Evolutionary conservation across 768 basidiomycete genomes (phyloP), one percentile per base, ranked within the genome.

Genomic region (Lanmaoa rubissima): DNA sequence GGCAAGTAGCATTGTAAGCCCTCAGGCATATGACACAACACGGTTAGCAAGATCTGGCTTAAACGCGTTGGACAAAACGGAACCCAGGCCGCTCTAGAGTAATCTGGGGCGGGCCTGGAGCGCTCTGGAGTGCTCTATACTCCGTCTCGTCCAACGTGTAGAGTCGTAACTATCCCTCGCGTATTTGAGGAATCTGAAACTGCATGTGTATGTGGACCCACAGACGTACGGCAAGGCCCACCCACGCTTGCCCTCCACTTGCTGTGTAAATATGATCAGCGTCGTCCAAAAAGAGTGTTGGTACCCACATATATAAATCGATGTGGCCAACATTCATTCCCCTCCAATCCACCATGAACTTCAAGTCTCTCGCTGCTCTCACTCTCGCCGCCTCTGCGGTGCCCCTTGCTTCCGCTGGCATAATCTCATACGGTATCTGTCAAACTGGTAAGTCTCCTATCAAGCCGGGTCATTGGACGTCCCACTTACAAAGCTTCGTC

Each of bases 371-470:
- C 34, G 39, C 57, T 5, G 48, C 61, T 2, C 51, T 73, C 13
- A 21, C 65, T 7, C 55, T 72, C n/a, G 51, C 42, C 21, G 57
- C 59, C 19, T 53, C 61, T 1, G 57, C 44, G 0, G 59, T 44
- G 0, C 65, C 69, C 1, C 34, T 59, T 3, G 50, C 42, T 10
- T 44, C 54, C 0, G 69, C 66, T 0, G 67, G 69, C 0, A 61
- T 55, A 0, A 17, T 71, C 6, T 57, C 58, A 0, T 71, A 71
- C 5, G 71, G 3, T 0, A 0, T 55, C 0, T 71, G 69, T 2
- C 67, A 73, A 19, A 73, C 69, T 0, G 65, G 69, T 67, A 4
- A 42, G 44, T 32, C 3, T 16, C 12, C 12, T 1, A 9, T 12
- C 21, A 0, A 31, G 13, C 8, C 16, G 1, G 16, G 28, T 31